Conservation (phyloP, 2,329 filamentous ascomycete species). For the Pestalotiopsis sp. region DNA sequence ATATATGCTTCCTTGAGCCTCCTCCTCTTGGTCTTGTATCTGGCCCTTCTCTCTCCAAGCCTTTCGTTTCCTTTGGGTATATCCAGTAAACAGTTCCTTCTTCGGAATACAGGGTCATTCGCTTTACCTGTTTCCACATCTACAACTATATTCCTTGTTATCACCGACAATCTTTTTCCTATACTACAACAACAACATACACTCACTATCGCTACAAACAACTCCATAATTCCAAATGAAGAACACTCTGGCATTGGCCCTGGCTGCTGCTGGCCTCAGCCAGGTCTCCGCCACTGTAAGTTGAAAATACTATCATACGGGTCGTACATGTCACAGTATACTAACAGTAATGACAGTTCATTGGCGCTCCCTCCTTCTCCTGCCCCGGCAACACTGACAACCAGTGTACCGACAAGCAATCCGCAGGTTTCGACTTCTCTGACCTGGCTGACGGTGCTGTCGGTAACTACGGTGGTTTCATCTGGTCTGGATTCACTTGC, state of each 20-base stretch:
- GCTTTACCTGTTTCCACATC: conserved; percentile 45
- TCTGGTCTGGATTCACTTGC: conserved; percentile 74
- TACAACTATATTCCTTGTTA: conserved; percentile 28
- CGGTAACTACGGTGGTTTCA: conserved; percentile 68
- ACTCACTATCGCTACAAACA: background rate
- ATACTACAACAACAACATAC: background rate
- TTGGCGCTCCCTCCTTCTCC: conserved; percentile 51
- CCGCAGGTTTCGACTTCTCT: conserved; percentile 70
- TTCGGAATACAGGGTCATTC: conserved; percentile 54
- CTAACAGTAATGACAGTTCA: conserved; percentile 16
- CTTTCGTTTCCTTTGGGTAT: conserved; percentile 29
- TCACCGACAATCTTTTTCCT: conserved; percentile 21
- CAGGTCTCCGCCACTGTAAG: conserved; percentile 49
- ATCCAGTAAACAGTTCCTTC: conserved; percentile 29
- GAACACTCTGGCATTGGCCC: conserved; percentile 47
- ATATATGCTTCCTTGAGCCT: conserved; percentile 26
- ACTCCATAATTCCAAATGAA: conserved; percentile 44
- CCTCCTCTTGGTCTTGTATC: background rate
- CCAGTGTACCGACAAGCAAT: conserved; percentile 71
- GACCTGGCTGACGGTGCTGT: conserved; percentile 63
- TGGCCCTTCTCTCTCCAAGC: conserved; percentile 12
- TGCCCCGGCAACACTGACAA: conserved; percentile 75
- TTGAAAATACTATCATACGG: conserved; percentile 3
- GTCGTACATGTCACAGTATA: background rate
- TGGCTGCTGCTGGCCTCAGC: conserved; percentile 51